A percentile compares a stretch with the other conserved stretches of the same genome.
phyloP scores from a whole-genome alignment of 345 rosid genomes.

The Brassica carinata region DNA sequence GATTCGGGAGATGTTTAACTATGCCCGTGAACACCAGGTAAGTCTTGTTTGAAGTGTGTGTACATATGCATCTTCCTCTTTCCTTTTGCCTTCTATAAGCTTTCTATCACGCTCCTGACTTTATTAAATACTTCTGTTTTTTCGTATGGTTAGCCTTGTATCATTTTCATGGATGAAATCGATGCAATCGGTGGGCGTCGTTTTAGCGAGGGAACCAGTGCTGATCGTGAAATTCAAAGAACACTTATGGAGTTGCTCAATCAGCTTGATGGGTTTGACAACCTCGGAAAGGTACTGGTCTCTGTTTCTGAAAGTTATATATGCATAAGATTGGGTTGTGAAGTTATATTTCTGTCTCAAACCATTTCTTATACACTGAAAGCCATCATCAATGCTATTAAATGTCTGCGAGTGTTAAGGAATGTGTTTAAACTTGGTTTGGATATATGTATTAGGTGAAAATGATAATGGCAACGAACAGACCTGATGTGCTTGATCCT shows the following conservation, averaged over 20 bases:
- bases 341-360: neutral
- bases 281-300: conserved; percentile 82
- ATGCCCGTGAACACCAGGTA: conserved; percentile 98
- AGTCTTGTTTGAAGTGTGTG: conserved; percentile 15
- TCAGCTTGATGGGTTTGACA: conserved; percentile 98
- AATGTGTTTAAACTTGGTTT: neutral
- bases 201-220: conserved; percentile 96
- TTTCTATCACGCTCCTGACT: neutral
- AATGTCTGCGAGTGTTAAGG: neutral
- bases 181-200: conserved; percentile 99
- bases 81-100: neutral
- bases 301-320: neutral
- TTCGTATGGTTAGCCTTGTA: conserved; percentile 68
- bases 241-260: conserved; percentile 95
- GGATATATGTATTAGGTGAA: conserved; percentile 58
- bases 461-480: conserved; percentile 99
- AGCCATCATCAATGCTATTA: neutral
- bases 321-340: neutral
- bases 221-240: conserved; percentile 99
- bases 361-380: neutral
- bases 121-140: conserved; percentile 7
- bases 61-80: neutral
- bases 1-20: conserved; percentile 97
- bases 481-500: conserved; percentile 98
- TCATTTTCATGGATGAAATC: conserved; percentile 98